phyloP scores from a whole-genome alignment of 306 rosid species.

The Quercus dentata region DNA sequence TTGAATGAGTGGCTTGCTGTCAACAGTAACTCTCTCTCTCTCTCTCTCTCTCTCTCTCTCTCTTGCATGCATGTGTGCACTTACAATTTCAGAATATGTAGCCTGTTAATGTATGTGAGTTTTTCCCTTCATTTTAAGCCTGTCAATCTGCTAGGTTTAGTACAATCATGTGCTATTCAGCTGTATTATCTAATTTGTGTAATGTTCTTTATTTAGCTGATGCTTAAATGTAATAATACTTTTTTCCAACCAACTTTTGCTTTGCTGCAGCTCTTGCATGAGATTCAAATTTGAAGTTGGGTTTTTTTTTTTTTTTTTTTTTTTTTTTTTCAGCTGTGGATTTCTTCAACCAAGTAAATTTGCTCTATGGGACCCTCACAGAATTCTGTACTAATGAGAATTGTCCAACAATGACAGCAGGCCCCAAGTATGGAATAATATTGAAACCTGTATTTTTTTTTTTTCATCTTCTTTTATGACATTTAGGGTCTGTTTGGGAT shows the following conservation, averaged over 20 bases:
- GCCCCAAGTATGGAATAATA: conserved; percentile 54
- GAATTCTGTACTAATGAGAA: conserved; percentile 75
- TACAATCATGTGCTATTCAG: no score
- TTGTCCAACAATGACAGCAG: conserved; percentile 87
- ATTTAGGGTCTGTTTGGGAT: not conserved
- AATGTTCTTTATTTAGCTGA: no score
- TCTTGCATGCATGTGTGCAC: not conserved
- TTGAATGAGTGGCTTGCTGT: conserved; percentile 89
- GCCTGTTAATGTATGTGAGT: no score
- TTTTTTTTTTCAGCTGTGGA: conserved; percentile 61
- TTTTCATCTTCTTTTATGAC: conserved; percentile 23
- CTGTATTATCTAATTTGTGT: no score
- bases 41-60: not conserved
- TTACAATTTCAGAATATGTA: no score
- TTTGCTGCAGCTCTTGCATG: no score
- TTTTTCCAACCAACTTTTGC: no score
- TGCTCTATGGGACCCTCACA: conserved; percentile 77
- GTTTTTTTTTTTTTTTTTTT: not conserved
- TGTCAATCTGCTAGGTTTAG: no score
- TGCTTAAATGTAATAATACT: no score
- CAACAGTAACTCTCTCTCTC: conserved; percentile 43
- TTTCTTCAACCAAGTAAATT: conserved; percentile 87
- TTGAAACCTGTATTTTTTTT: not conserved
- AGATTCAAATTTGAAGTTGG: no score
- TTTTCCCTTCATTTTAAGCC: no score